Conservation (phyloP, 371 early-diverging fungal genomes). For the Choanephora cucurbitarum region DNA sequence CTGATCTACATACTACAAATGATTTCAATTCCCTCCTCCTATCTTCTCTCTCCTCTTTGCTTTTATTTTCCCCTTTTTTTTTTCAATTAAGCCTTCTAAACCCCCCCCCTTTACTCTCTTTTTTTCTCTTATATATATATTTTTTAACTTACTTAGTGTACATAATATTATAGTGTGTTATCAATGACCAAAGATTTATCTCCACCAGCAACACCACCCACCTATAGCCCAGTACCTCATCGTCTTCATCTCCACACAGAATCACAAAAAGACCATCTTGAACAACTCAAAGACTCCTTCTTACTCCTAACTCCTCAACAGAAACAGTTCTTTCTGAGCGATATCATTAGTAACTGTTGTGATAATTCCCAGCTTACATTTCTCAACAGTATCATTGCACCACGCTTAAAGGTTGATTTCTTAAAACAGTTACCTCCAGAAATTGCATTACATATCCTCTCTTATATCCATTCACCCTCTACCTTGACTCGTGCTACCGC, state of each 20-base stretch:
- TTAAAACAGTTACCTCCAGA: conserved; percentile 75
- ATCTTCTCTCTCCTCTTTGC: no score
- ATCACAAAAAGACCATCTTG: conserved; percentile 34
- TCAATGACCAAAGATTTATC: conserved; percentile 34
- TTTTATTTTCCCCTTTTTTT: no score
- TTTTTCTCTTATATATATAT: conserved; percentile 2
- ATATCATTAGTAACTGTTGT: conserved; percentile 52
- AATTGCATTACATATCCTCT: conserved; percentile 69
- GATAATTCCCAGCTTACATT: conserved; percentile 57
- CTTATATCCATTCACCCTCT: conserved; percentile 61
- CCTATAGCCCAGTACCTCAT: conserved; percentile 28
- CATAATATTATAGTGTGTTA: neutral
- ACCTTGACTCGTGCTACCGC: conserved; percentile 70
- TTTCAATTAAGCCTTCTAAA: no score
- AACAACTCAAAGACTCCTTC: conserved; percentile 38
- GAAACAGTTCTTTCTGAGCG: conserved; percentile 42
- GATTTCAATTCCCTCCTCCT: no score
- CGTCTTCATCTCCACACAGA: conserved; percentile 21
- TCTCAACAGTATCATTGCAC: conserved; percentile 59
- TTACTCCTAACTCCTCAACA: conserved; percentile 39
- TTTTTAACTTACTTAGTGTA: neutral
- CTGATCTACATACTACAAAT: no score
- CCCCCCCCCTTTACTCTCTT: no score
- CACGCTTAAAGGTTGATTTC: conserved; percentile 79
- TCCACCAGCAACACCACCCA: conserved; percentile 52